A percentile compares a stretch with the other conserved stretches of the same genome.
phyloP scores from a whole-genome alignment of 139 green algal genomes.

The Choricystis sp. region DNA sequence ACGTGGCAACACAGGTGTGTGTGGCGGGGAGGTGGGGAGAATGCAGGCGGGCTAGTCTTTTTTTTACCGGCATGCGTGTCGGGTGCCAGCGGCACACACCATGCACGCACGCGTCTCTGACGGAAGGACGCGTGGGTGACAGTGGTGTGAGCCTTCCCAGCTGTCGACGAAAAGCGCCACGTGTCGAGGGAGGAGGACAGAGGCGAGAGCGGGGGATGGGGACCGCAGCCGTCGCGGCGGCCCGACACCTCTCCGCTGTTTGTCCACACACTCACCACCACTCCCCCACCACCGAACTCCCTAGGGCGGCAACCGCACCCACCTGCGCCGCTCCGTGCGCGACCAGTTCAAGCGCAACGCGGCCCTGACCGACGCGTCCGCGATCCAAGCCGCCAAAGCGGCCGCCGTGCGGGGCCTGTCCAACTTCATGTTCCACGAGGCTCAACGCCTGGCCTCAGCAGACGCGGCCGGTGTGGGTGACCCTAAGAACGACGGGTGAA shows the following conservation, averaged over 20 bases:
- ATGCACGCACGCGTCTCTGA: no score
- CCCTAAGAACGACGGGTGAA: constrained; percentile 21
- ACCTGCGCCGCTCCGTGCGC: constrained; percentile 19
- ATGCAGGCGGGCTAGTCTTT: no score
- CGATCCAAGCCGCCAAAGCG: background rate
- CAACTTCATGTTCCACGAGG: constrained; percentile 51
- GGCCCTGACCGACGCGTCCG: constrained; percentile 23
- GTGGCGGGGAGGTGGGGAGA: no score
- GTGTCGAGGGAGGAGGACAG: no score
- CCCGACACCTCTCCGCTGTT: background rate
- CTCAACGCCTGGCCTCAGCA: constrained; percentile 30
- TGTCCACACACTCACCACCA: background rate
- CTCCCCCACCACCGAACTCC: background rate
- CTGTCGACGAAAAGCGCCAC: no score
- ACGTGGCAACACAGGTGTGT: constrained; percentile 29
- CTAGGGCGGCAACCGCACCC: constrained; percentile 20
- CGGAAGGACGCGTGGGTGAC: no score
- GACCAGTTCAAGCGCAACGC: constrained; percentile 28
- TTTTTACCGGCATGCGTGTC: no score
- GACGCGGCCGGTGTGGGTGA: background rate
- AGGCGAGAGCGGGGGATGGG: no score
- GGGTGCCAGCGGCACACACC: no score
- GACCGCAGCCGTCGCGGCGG: no score
- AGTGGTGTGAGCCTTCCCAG: no score
- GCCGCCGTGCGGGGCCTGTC: constrained; percentile 28